Evolutionary conservation across 192 early-diverging fungal genomes (phyloP).

Genomic region (Coemansia nantahalensis): DNA sequence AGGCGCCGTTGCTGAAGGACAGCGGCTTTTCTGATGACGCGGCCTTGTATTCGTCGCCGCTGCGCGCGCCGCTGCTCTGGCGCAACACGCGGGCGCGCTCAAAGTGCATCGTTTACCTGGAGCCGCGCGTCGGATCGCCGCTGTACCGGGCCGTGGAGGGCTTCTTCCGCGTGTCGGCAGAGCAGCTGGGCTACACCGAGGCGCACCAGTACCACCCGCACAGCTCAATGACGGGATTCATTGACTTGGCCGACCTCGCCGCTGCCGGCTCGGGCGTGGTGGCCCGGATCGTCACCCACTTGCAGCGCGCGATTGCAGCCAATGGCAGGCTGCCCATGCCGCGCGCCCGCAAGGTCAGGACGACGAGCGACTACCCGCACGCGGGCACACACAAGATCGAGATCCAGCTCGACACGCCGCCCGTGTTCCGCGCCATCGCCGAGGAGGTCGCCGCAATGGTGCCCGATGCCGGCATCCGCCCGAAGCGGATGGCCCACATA

Average conservation of each 20-base stretch:
- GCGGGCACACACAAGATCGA: slow-evolving; percentile 44
- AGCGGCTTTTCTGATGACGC: not conserved
- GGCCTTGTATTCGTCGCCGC: slow-evolving; percentile 11
- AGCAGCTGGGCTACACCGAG: slow-evolving; percentile 26
- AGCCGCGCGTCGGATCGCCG: slow-evolving; percentile 28
- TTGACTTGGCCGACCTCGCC: slow-evolving; percentile 12
- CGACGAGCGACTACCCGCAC: slow-evolving; percentile 33
- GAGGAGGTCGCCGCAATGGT: slow-evolving; percentile 12
- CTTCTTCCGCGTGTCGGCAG: slow-evolving; percentile 23
- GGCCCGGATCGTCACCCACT: slow-evolving; percentile 10
- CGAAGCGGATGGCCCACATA: slow-evolving; percentile 39
- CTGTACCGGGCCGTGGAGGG: slow-evolving; percentile 34
- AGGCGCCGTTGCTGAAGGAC: not conserved
- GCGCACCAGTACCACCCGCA: slow-evolving; percentile 50
- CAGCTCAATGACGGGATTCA: slow-evolving; percentile 51
- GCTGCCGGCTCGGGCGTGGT: slow-evolving; percentile 3
- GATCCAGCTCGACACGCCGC: slow-evolving; percentile 29
- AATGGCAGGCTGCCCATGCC: slow-evolving; percentile 2
- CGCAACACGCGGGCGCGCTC: slow-evolving; percentile 10
- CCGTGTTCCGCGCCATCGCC: slow-evolving; percentile 23
- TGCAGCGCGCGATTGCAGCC: slow-evolving; percentile 9
- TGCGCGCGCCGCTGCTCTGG: slow-evolving; percentile 23
- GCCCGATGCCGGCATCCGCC: slow-evolving; percentile 23
- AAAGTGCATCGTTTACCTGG: slow-evolving; percentile 44
- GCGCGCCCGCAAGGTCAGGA: slow-evolving; percentile 4